A percentile compares a stretch with the other conserved stretches of the same genome.
Evolutionary conservation across 2,329 filamentous ascomycete species (phyloP).

Genomic region (Macroventuria anomochaeta): DNA sequence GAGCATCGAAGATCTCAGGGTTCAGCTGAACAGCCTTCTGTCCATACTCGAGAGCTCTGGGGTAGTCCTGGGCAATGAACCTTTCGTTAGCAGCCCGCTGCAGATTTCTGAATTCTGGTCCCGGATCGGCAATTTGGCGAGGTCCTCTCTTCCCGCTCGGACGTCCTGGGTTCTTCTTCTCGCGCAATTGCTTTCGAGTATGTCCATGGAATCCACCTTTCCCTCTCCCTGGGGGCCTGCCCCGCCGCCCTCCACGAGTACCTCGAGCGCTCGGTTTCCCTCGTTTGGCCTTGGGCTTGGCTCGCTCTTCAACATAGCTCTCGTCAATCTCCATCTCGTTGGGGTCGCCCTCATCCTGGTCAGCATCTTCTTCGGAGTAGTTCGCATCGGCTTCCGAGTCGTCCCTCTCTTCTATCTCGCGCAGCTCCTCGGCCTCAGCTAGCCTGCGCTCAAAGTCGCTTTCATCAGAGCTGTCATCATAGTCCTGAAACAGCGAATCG

Average conservation of each 20-base stretch:
- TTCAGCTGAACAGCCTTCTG: conserved; percentile 54
- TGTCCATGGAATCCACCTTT: conserved; percentile 31
- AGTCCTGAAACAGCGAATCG: conserved; percentile 28
- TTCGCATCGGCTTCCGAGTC: conserved; percentile 46
- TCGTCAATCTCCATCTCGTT: conserved; percentile 42
- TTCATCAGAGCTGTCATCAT: conserved; percentile 38
- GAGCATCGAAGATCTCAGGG: conserved; percentile 67
- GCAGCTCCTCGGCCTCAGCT: conserved; percentile 38
- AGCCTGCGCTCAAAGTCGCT: conserved; percentile 36
- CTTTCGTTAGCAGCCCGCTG: conserved; percentile 71
- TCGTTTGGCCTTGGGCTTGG: conserved; percentile 26
- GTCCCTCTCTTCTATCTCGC: conserved; percentile 36
- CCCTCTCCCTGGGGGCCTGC: conserved; percentile 34
- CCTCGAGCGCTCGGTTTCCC: conserved; percentile 24
- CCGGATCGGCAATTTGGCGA: conserved; percentile 68
- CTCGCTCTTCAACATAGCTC: conserved; percentile 34
- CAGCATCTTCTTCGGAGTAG: conserved; percentile 43
- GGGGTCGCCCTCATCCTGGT: conserved; percentile 41
- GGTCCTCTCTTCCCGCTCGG: conserved; percentile 49
- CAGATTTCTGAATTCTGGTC: conserved; percentile 72
- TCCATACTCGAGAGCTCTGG: conserved; percentile 50
- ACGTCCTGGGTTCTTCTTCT: conserved; percentile 35
- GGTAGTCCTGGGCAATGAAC: conserved; percentile 68
- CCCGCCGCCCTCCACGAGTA: conserved; percentile 30
- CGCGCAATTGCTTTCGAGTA: conserved; percentile 24